These are phyloP conservation scores for Purshia tridentata DNA, from an alignment of 306 rosid species.

Conservation along the genomic window DNA sequence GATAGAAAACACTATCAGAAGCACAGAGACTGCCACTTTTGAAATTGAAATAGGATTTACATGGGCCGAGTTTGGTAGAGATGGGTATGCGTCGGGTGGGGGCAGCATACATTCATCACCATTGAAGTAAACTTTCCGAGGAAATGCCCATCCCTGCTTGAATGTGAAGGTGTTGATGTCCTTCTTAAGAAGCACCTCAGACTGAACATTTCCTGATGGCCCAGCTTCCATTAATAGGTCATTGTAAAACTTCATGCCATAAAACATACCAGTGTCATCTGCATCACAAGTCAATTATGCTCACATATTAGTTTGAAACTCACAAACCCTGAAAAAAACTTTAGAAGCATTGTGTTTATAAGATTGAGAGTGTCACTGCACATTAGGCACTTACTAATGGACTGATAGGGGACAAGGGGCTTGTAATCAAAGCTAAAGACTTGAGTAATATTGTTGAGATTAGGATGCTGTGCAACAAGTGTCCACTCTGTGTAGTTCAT, in stretches of 20 bases:
- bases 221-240: conserved; percentile 91
- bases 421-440: conserved; percentile 87
- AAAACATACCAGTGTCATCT: conserved; percentile 98
- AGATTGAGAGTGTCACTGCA: not conserved
- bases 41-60: conserved; percentile 21
- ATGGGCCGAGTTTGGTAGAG: conserved; percentile 68
- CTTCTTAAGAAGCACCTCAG: conserved; percentile 79
- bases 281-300: conserved; percentile 28
- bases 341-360: not conserved
- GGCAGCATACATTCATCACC: conserved; percentile 94
- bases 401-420: conserved; percentile 75
- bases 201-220: conserved; percentile 77
- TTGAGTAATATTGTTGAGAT: conserved; percentile 86
- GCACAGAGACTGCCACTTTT: conserved; percentile 25
- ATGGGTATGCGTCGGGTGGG: conserved; percentile 83
- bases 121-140: conserved; percentile 84
- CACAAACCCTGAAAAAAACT: not conserved
- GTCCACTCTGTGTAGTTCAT: conserved; percentile 78
- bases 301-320: conserved; percentile 6
- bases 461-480: conserved; percentile 84
- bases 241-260: conserved; percentile 84
- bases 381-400: conserved; percentile 63
- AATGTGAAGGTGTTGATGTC: conserved; percentile 70
- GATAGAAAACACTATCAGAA: conserved; percentile 36
- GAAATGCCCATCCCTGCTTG: conserved; percentile 94